A percentile compares a stretch with the other conserved stretches of the same genome.
Conservation (phyloP, 73 alveolate species). For the Uronychia setigera region DNA sequence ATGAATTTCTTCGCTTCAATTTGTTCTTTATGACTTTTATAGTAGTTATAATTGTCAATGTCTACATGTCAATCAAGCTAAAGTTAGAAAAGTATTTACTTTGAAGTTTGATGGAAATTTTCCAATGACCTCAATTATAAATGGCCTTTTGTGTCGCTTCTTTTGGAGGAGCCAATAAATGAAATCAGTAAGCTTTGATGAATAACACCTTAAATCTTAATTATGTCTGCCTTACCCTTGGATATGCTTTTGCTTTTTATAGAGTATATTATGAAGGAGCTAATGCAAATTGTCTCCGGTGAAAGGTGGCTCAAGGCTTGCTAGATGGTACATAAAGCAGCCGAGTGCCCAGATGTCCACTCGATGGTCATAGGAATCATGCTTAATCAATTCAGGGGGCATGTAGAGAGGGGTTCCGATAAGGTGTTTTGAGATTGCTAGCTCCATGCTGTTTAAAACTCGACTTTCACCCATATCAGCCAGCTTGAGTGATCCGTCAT, state of each 20-base stretch:
- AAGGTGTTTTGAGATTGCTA: constrained; percentile 17
- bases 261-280: constrained; percentile 22
- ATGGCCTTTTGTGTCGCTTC: constrained; percentile 53
- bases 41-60: background rate
- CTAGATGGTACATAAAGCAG: constrained; percentile 21
- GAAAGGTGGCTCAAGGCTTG: constrained; percentile 34
- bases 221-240: background rate
- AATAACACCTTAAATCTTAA: constrained; percentile 18
- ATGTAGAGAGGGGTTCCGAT: constrained; percentile 67
- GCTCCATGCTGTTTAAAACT: constrained; percentile 10
- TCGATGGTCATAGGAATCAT: constrained; percentile 56
- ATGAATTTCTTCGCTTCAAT: background rate
- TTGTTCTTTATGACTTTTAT: background rate
- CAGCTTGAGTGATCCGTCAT: constrained; percentile 33
- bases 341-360: constrained; percentile 18
- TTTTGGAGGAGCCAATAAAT: constrained; percentile 40
- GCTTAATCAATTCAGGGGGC: constrained; percentile 61
- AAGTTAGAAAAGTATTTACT: background rate
- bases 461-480: constrained; percentile 64
- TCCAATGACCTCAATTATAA: constrained; percentile 15
- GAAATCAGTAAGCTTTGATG: constrained; percentile 40
- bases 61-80: background rate
- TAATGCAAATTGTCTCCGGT: background rate
- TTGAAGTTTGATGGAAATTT: constrained; percentile 16
- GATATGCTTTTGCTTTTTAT: constrained; percentile 17